phyloP scores from a whole-genome alignment of 1,284 basidiomycete species.

The Rhizopogon hawkerae region DNA sequence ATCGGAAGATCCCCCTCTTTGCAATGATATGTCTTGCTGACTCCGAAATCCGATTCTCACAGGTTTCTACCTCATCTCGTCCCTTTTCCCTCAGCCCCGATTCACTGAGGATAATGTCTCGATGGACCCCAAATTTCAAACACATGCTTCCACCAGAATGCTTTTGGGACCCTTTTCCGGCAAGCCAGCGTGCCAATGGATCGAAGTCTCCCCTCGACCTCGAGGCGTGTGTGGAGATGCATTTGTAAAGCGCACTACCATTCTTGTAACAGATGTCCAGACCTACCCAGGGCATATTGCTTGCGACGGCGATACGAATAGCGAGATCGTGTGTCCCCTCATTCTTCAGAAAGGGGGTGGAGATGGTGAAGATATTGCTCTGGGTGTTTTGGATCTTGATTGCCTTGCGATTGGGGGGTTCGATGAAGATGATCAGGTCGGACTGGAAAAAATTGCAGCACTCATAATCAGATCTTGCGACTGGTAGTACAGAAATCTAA shows the following conservation, averaged over 20 bases:
- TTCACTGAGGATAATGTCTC: slow-evolving; percentile 10
- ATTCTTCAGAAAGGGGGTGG: slow-evolving; percentile 32
- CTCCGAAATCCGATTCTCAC: slow-evolving; percentile 9
- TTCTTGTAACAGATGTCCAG: slow-evolving; percentile 69
- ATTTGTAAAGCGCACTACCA: slow-evolving; percentile 45
- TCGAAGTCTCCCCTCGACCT: slow-evolving; percentile 49
- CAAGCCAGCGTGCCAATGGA: slow-evolving; percentile 81
- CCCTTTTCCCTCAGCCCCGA: slow-evolving; percentile 49
- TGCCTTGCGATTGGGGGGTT: slow-evolving; percentile 69
- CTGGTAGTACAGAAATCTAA: slow-evolving; percentile 35
- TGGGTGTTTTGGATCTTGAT: slow-evolving; percentile 83
- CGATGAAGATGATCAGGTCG: slow-evolving; percentile 62
- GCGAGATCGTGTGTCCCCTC: slow-evolving; percentile 80
- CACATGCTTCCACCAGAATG: slow-evolving; percentile 28
- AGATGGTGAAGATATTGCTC: slow-evolving; percentile 30
- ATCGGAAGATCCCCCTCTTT: not conserved
- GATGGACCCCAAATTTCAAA: slow-evolving; percentile 7
- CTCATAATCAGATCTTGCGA: slow-evolving; percentile 52
- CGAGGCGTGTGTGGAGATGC: slow-evolving; percentile 79
- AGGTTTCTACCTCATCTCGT: slow-evolving; percentile 79
- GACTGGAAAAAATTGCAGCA: slow-evolving; percentile 62
- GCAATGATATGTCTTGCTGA: slow-evolving; percentile 9
- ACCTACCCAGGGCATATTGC: slow-evolving; percentile 84
- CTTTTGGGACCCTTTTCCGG: slow-evolving; percentile 82
- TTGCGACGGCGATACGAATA: slow-evolving; percentile 79